Evolutionary conservation across 345 rosid genomes (phyloP).

Genomic region (Ailanthus altissimus): DNA sequence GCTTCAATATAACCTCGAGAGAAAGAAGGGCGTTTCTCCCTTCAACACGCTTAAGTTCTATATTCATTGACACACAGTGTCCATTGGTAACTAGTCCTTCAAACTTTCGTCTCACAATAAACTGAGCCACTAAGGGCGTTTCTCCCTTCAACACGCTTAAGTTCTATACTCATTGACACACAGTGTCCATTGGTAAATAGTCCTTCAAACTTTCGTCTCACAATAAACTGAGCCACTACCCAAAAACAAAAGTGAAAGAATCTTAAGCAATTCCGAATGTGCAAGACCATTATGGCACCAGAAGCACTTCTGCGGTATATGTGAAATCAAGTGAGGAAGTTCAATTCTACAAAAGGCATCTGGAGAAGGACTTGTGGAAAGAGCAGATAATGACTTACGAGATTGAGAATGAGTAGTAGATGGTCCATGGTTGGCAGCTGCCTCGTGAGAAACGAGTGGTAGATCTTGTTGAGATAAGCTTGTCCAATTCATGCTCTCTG

Average conservation of each 20-base stretch:
- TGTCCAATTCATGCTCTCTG: background rate
- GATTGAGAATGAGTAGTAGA: conserved; percentile 26
- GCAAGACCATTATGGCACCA: conserved; percentile 73
- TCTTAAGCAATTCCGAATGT: background rate
- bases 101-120: no score
- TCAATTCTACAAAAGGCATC: conserved; percentile 54
- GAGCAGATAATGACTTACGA: conserved; percentile 38
- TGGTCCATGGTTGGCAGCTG: background rate
- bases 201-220: background rate
- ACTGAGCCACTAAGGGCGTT: no score
- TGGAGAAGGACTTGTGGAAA: conserved; percentile 55
- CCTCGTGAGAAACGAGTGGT: background rate
- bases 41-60: no score
- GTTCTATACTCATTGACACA: conserved; percentile 65
- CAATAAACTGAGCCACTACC: no score
- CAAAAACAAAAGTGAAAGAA: background rate
- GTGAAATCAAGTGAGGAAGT: conserved; percentile 51
- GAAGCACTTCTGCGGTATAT: conserved; percentile 61
- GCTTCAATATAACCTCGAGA: no score
- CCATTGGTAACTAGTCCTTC: no score
- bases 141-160: no score
- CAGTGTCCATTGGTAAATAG: conserved; percentile 35
- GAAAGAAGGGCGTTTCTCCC: no score
- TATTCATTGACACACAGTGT: no score
- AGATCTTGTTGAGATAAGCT: background rate